Base-by-base conservation (phyloP, 176 grass and related monocot species). In the Carex pumila region DNA sequence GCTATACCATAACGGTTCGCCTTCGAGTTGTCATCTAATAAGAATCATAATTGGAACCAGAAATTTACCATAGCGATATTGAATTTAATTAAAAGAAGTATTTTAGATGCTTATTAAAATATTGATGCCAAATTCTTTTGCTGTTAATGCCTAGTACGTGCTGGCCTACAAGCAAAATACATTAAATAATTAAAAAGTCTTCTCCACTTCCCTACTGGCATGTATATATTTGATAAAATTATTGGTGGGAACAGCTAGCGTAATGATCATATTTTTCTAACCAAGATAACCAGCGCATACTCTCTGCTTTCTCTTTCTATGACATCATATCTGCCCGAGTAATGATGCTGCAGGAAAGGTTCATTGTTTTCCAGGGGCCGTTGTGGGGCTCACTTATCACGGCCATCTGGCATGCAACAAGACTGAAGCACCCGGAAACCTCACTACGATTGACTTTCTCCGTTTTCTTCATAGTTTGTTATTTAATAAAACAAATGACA, bases 351-450 rank as follows among this genome's bases (percentile, higher is more conserved):
- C 89, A 3, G 36, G 84, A 12, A 67, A 87, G 76, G 69, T 97
- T 65, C 92, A 89, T 60, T 97, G 94, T 50, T 97, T 88, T 67
- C 94, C 91, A 0, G 87, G 88, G 53, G 87, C 86, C 30, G 81
- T 93, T 7, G 87, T 93, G 7, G 94, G 91, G 7, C 91, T 97
- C 12, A 87, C 83, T 66, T 89, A 87, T 75, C 92, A 97, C 18
- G 36, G 84, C 13, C 88, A 94, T 59, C 78, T 97, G 21, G 78
- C 84, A 15, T 91, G 94, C 56, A 85, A 92, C 56, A 90, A 85
- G 0, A 74, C 59, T 12, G 36, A 43, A 29, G 69, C 87, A 4
- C 90, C 81, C 2, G 73, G 87, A 70, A 91, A 91, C 69, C 86
- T 91, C 39, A 89, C 94, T 8, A 81, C 92, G 84, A 36, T 91